Evolutionary conservation across 371 early-diverging fungal genomes (phyloP).

Genomic region (Mucor piriformis): DNA sequence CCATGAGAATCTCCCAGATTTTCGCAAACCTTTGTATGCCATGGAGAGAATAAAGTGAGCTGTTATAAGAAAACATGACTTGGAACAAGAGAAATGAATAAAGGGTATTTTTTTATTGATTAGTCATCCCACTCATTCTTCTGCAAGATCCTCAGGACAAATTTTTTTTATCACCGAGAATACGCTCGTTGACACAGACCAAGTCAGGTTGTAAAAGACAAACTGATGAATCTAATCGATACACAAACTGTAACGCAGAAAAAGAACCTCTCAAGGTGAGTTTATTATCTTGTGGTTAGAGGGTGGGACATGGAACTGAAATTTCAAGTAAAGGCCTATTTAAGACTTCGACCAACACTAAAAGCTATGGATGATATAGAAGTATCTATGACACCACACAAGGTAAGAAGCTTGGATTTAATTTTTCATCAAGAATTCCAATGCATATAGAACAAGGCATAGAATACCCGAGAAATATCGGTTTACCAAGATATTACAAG

Average conservation of each 20-base stretch:
- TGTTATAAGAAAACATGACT: too few relatives aligned
- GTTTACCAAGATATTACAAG: conserved; percentile 67
- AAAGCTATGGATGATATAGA: conserved; percentile 44
- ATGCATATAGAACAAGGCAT: conserved; percentile 43
- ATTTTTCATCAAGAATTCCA: conserved; percentile 22
- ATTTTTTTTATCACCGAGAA: neutral
- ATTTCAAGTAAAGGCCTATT: too few relatives aligned
- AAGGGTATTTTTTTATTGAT: too few relatives aligned
- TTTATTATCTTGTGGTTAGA: too few relatives aligned
- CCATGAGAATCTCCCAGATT: too few relatives aligned
- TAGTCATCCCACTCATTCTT: too few relatives aligned
- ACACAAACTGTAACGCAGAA: conserved; percentile 12
- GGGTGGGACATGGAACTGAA: too few relatives aligned
- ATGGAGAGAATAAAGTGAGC: too few relatives aligned
- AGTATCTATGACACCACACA: conserved; percentile 51
- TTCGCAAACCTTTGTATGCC: too few relatives aligned
- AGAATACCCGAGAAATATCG: conserved; percentile 56
- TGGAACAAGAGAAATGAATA: too few relatives aligned
- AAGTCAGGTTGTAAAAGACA: neutral
- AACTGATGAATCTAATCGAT: neutral
- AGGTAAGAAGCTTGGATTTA: conserved; percentile 30
- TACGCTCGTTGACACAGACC: neutral
- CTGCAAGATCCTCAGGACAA: neutral
- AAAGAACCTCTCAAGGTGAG: conserved; percentile 11
- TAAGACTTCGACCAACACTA: conserved; percentile 43